Evolutionary conservation across 192 early-diverging fungal genomes (phyloP), one percentile per base, ranked within the genome.

Genomic region (Hyaloraphidium curvatum): DNA sequence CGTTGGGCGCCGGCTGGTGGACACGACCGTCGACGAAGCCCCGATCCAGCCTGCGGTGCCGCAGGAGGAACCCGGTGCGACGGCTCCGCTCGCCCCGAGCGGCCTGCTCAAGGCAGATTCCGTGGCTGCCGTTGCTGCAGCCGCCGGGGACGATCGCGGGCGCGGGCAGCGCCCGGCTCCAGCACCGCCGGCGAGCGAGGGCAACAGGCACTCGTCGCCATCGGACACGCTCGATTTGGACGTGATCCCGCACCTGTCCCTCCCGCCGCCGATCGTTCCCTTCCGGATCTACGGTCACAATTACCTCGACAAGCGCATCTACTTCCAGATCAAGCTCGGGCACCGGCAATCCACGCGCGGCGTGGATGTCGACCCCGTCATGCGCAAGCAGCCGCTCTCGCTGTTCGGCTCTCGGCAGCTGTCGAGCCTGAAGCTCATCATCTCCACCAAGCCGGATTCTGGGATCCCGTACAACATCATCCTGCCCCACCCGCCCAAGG

Each of bases 251-350:
- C 86, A 89, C 7, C 72, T 99, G 3, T 87, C 84, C 3, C 59
- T 99, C 27, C 95, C 95, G 5, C 95, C 95, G 16, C 95, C 95
- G 7, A 89, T 99, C 28, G 89, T 99, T 53, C 95, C 95, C 2
- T 87, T 98, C 73, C 74, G 91, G 13, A 27, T 64, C 19, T 31
- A 17, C 62, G 95, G 95, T 2, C 95, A 99, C 72, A 90, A 87
- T 54, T 99, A 89, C 61, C 64, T 99, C 25, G 89, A 92, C 55
- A 82, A 85, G 58, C 86, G 86, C 54, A 81, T 74, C 40, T 82
- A 88, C 55, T 68, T 99, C 29, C 86, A 90, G 60, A 66, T 98
- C 43, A 73, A 75, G 28, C 53, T 79, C 54, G 67, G 75, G 28
- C 62, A 79, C 53, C 66, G 65, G 51, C 28, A 58, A 2, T 28